Evolutionary conservation across 2,329 filamentous ascomycete species (phyloP), one percentile per base, ranked within the genome.

Genomic region (Nemania diffusa): DNA sequence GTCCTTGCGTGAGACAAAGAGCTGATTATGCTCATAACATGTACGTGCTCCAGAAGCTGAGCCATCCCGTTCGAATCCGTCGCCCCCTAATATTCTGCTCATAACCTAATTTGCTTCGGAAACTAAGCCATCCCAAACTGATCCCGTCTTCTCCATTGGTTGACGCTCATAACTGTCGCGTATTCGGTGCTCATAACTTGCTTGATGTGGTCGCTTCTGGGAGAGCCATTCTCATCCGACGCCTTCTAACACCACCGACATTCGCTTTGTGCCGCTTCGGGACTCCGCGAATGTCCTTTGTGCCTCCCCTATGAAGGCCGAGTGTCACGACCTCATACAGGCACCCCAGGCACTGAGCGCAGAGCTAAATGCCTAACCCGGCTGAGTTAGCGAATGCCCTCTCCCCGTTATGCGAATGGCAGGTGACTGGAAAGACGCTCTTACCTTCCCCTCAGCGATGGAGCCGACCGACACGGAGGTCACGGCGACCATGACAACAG

Each of bases 401-500:
- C 7, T 46, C 40, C 13, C 11, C 13, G 7, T n/a, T 6, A n/a
- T 22, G 9, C 8, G 22, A 29, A 29, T 48, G 11, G 53, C 13
- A 20, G 20, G 20, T 5, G 22, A 26, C 5, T 7, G 13, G 17
- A 29, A 44, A 27, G 11, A 46, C 1, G 24, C 34, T 34, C 44
- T 34, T 67, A 72, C 70, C 70, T 68, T 69, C 57, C 69, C 68
- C 69, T 67, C 37, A 42, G 62, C 60, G 50, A 62, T 65, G 57
- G 64, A 58, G 34, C 59, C 67, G 58, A 65, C 67, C 61, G 64
- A 71, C 59, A 71, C 62, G 46, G 59, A 62, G 69, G 55, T 40
- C 48, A 62, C 64, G 69, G 66, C 32, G 57, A 32, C 62, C 69
- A 71, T 64, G 40, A 64, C 60, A 69, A 62, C 67, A 69, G 69